These are phyloP conservation scores for Ganoderma multipileum DNA, from an alignment of 1,284 basidiomycete species.

Conservation along the genomic window DNA sequence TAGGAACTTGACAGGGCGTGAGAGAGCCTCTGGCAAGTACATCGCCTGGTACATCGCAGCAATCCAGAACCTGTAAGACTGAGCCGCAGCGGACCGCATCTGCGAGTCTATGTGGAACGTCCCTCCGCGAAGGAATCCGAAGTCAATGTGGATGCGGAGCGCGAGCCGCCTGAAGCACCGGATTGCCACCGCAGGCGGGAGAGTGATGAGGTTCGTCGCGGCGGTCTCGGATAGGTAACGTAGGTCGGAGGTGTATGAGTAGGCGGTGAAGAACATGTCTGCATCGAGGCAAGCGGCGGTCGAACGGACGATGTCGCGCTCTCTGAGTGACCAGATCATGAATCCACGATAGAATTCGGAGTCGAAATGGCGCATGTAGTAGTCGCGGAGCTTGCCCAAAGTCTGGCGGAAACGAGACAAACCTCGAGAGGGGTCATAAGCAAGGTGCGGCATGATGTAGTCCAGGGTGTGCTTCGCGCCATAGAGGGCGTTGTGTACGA, in stretches of 20 bases:
- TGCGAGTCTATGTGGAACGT: neutral
- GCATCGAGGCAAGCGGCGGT: neutral
- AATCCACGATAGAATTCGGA: neutral
- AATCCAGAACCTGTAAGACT: neutral
- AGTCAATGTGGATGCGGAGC: neutral
- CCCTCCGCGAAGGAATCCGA: neutral
- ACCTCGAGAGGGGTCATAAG: neutral
- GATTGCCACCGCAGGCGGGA: neutral
- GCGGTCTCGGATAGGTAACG: too few relatives aligned
- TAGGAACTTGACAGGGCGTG: neutral
- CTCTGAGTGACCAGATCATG: neutral
- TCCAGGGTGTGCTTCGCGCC: neutral
- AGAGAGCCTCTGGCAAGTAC: neutral
- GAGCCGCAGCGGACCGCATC: neutral
- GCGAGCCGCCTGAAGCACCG: neutral
- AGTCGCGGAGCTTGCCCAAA: neutral
- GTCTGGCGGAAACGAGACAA: neutral
- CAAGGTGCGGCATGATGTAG: neutral
- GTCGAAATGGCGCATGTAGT: neutral
- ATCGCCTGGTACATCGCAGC: neutral
- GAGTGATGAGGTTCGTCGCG: neutral
- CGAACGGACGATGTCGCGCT: neutral
- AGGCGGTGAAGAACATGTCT: neutral
- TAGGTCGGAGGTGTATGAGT: neutral
- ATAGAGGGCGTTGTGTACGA: neutral